Conservation (phyloP, 2,329 filamentous ascomycete genomes). For the Penicillium corylophilum region DNA sequence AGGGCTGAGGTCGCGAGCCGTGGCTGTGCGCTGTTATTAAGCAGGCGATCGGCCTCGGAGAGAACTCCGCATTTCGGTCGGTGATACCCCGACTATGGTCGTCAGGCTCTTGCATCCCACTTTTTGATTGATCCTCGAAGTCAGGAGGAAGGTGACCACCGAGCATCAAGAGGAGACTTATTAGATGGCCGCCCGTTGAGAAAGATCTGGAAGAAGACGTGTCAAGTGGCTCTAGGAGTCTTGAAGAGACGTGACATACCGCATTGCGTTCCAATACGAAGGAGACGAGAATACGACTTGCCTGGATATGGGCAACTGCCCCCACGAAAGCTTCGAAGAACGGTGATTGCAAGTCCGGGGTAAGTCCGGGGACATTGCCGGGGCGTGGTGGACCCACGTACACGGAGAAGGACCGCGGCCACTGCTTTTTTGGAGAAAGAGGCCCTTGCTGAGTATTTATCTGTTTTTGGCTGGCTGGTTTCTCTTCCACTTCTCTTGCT, state of each 20-base stretch:
- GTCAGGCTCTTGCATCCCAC: not conserved
- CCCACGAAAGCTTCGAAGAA: not conserved
- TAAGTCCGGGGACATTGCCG: constrained; percentile 23
- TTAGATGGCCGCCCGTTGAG: not conserved
- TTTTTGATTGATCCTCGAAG: not conserved
- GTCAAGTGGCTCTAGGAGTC: not conserved
- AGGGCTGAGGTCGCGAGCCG: constrained; percentile 8
- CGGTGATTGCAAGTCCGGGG: constrained; percentile 12
- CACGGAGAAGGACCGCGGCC: constrained; percentile 14
- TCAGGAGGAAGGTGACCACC: constrained; percentile 5
- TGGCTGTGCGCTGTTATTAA: constrained; percentile 1
- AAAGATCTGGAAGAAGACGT: not conserved
- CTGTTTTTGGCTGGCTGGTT: constrained; percentile 10
- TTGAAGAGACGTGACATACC: not conserved
- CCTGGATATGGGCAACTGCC: not conserved
- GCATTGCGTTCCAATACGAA: not conserved
- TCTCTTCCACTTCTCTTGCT: not conserved
- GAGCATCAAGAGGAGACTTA: not conserved
- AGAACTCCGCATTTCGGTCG: constrained; percentile 19
- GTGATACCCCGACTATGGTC: constrained; percentile 6
- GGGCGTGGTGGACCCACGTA: constrained; percentile 17
- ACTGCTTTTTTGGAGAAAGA: not conserved
- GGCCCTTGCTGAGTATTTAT: constrained; percentile 23
- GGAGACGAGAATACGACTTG: not conserved
- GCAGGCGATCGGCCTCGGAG: constrained; percentile 5